Conservation (phyloP, 257 asterid genomes). For the Fraxinus americana region DNA sequence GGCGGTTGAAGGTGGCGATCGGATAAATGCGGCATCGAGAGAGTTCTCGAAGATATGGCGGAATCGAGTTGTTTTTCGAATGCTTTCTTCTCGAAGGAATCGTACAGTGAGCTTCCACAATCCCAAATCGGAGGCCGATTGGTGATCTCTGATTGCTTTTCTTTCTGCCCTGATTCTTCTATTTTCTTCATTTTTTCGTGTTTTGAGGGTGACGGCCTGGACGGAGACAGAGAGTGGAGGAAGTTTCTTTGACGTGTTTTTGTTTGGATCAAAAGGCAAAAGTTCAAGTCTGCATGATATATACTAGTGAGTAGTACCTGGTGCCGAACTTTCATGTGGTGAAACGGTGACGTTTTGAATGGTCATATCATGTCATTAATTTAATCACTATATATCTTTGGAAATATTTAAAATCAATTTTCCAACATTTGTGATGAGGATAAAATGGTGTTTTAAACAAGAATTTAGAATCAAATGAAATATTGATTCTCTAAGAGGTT, state of each 20-base stretch:
- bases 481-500: no score
- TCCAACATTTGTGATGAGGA: not conserved
- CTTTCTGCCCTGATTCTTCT: slow-evolving; percentile 3
- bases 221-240: not conserved
- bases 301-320: slow-evolving; percentile 1
- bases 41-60: slow-evolving; percentile 60
- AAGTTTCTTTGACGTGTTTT: slow-evolving; percentile 7
- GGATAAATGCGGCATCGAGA: slow-evolving; percentile 81
- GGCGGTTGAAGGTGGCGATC: slow-evolving; percentile 32
- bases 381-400: not conserved
- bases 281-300: slow-evolving; percentile 20
- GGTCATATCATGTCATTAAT: slow-evolving; percentile 11
- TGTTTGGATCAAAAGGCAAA: not conserved
- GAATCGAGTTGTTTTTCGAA: slow-evolving; percentile 64
- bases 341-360: slow-evolving; percentile 12
- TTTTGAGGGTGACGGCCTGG: not conserved
- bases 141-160: slow-evolving; percentile 12
- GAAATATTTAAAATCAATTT: not conserved
- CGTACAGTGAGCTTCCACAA: slow-evolving; percentile 77
- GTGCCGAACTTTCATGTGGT: not conserved
- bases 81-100: slow-evolving; percentile 67
- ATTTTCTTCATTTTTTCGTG: slow-evolving; percentile 24
- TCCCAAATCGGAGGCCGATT: slow-evolving; percentile 53
- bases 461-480: no score
- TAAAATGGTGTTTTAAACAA: no score